Evolutionary conservation across 2,329 filamentous ascomycete species (phyloP).

Genomic region (Cadophora luteo-olivacea): DNA sequence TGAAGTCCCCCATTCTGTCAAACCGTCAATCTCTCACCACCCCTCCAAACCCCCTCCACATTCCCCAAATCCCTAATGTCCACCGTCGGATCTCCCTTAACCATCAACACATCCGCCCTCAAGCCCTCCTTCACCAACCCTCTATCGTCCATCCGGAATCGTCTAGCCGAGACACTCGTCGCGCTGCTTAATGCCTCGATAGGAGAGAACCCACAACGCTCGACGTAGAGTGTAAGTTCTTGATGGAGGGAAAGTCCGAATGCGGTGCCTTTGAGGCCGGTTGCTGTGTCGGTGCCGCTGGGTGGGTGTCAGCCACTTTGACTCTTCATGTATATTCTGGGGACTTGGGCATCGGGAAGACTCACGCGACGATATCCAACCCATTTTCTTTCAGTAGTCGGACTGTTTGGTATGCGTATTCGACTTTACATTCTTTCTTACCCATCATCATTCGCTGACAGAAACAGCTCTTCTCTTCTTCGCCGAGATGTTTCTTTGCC

Average conservation of each 20-base stretch:
- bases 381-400: slow-evolving; percentile 15
- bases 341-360: no score
- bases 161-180: slow-evolving; percentile 33
- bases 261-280: slow-evolving; percentile 14
- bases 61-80: slow-evolving; percentile 41
- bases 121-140: slow-evolving; percentile 38
- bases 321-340: no score
- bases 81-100: slow-evolving; percentile 41
- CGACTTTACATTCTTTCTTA: slow-evolving; percentile 7
- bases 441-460: slow-evolving; percentile 18
- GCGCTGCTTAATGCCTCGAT: slow-evolving; percentile 40
- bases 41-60: slow-evolving; percentile 40
- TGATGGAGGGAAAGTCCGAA: slow-evolving; percentile 36
- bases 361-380: slow-evolving; percentile 22
- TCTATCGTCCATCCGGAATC: slow-evolving; percentile 38
- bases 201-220: slow-evolving; percentile 37
- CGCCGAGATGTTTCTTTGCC: slow-evolving; percentile 6
- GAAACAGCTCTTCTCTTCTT: slow-evolving; percentile 18
- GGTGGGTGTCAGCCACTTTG: not conserved
- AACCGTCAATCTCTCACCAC: slow-evolving; percentile 27
- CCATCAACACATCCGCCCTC: slow-evolving; percentile 42
- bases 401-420: slow-evolving; percentile 19
- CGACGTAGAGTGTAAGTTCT: slow-evolving; percentile 40
- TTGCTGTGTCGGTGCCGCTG: slow-evolving; percentile 22
- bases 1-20: not conserved